Evolutionary conservation across 2,329 filamentous ascomycete genomes (phyloP), one percentile per base, ranked within the genome.

Genomic region (Neonectria coccinea): DNA sequence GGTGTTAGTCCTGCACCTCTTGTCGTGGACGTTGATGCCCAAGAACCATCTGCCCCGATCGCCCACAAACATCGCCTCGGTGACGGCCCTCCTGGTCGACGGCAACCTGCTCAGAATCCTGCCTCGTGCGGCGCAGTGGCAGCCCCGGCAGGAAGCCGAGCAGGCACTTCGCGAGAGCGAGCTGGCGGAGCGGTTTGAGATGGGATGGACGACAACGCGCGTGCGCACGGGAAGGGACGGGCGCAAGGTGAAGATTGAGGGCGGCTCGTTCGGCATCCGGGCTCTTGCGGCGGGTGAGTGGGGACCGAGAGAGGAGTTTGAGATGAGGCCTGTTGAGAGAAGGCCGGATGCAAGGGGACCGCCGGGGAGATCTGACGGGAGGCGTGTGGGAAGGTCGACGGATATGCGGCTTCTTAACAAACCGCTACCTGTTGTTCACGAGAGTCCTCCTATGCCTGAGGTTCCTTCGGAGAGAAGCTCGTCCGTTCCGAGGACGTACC

Each of bases 51-150:
- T 79, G 12, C 78, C 79, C 16, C 70, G 75, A 1, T 67, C 72
- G 8, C 74, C 74, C 9, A 75, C 74, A 3, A 78, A 73, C 27
- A 78, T 81, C 54, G 79, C 79, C n/a, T 77, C 76, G n/a, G 62
- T 76, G 20, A 77, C 77, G 0, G 77, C 77, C 1, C 69, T 80
- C 25, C 71, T 81, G 3, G 78, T 74, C 1, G 79, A 80, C 27
- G 79, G 79, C 1, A 80, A 81, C 62, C 61, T 80, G 4, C 70
- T 79, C 39, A 67, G 47, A 36, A 59, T 68, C n/a, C 27, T 74
- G 5, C 72, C 72, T 0, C 69, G 67, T 6, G 71, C 60, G 2
- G 72, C 70, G 9, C 72, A 74, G 58, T 74, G 72, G 72, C 70
- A 74, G 25, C 63, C 68, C 20, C 56, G 59, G 11, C 52, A 53